These are phyloP conservation scores for Curvularia eragrostidis DNA, from an alignment of 2,329 filamentous ascomycete genomes.

Conservation along the genomic window DNA sequence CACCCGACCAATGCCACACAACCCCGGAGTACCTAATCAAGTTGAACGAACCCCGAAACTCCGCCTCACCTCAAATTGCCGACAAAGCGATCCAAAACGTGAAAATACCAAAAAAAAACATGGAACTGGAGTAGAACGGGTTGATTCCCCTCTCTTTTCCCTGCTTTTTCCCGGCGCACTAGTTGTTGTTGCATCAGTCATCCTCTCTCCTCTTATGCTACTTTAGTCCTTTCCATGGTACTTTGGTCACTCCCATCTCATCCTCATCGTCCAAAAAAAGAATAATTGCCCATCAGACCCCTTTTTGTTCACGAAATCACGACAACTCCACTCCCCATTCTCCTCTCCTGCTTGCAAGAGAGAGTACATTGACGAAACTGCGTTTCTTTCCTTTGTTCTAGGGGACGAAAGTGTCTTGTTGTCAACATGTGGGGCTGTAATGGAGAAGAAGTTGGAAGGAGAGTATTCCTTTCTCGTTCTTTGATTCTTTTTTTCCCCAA, in stretches of 20 bases:
- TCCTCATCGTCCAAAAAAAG: constrained; percentile 8
- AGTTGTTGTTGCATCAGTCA: constrained; percentile 29
- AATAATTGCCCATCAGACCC: not conserved
- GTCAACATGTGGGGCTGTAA: not conserved
- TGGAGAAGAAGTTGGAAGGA: constrained; percentile 11
- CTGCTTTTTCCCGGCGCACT: constrained; percentile 39
- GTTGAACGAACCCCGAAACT: constrained; percentile 16
- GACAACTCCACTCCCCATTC: constrained; percentile 8
- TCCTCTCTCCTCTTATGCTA: constrained; percentile 25
- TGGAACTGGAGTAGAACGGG: constrained; percentile 28
- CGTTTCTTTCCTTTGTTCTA: constrained; percentile 46
- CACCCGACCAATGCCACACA: constrained; percentile 19
- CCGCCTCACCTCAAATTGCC: constrained; percentile 32
- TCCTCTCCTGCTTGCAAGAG: constrained; percentile 36
- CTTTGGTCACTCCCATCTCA: constrained; percentile 40
- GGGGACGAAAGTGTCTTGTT: constrained; percentile 26
- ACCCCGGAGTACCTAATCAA: constrained; percentile 24
- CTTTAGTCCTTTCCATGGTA: constrained; percentile 19
- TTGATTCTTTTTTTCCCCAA: constrained; percentile 1
- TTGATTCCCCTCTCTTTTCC: constrained; percentile 34
- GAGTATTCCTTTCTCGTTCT: not conserved
- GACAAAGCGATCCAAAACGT: constrained; percentile 28
- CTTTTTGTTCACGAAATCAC: constrained; percentile 20
- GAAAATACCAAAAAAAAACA: constrained; percentile 43
- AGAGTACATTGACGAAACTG: constrained; percentile 47